Base-by-base conservation (phyloP, 345 rosid species). In the Turritis glabra region DNA sequence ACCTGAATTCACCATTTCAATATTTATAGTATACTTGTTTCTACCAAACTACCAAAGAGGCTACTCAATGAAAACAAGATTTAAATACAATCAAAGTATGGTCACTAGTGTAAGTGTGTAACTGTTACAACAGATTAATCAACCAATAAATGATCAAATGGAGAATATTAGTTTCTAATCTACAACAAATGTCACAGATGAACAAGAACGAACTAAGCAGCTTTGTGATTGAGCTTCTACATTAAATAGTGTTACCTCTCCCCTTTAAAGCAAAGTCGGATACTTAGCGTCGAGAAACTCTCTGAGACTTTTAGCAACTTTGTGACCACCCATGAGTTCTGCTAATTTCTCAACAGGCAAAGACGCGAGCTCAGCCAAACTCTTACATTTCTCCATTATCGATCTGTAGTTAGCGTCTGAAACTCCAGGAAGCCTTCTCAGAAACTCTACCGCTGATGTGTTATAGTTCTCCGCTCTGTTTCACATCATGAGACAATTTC, bases 281-380 rank as follows among this genome's bases (percentile, higher is more conserved):
- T 92, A 95, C 86, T 95, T 95, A 0, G 94, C 98, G 72, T 90
- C 96, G 1, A 95, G 89, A 82, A 92, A 92, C 67, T 92, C 97
- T 80, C 92, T 74, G 18, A 92, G 90, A 61, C 86, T 89, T 63
- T 79, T 84, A 30, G 99, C 96, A 67, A 84, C 92, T 80, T 92
- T 92, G 69, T 82, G 91, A 51, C 98, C 90, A 46, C 99, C 96
- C 97, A 95, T 92, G 56, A 95, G 64, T 74, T 84, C 91, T 41
- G 86, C 88, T 71, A 95, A 72, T 79, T 59, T 75, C 69, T 90
- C 97, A 2, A 81, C 53, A 0, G 98, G 96, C 51, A 95, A 80
- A 67, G 90, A 84, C 26, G 85, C 88, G 0, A 95, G 90, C 75
- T 95, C 97, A 12, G 97, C 83, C 81, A 95, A 80, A 80, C 94